These are phyloP conservation scores for Kodamaea nitidulidarum DNA, from an alignment of 805 yeast species.

Conservation along the genomic window DNA sequence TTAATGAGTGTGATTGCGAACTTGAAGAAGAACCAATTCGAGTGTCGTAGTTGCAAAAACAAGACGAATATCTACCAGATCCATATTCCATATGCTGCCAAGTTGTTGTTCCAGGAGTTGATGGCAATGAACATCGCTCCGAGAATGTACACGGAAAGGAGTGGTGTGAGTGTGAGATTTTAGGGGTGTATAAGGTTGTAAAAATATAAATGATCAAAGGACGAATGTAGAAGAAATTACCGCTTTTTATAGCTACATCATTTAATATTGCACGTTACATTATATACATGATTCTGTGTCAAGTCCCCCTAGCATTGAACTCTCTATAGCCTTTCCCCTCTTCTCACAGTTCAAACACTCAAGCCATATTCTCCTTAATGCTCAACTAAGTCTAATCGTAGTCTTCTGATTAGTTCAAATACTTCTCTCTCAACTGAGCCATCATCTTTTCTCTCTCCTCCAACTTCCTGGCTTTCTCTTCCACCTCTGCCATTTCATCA, in stretches of 20 bases:
- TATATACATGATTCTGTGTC: constrained; percentile 1
- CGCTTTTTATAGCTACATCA: too few relatives aligned
- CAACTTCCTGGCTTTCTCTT: constrained; percentile 39
- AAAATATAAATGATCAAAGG: constrained; percentile 6
- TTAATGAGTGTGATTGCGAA: constrained; percentile 97
- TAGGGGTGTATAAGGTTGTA: constrained; percentile 2
- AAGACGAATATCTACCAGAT: constrained; percentile 97
- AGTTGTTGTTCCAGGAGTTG: constrained; percentile 94
- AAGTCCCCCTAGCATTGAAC: too few relatives aligned
- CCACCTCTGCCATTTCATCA: constrained; percentile 60
- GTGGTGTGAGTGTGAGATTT: constrained; percentile 9
- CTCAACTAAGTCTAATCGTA: neutral
- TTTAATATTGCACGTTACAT: constrained; percentile 1
- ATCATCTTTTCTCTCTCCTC: constrained; percentile 29
- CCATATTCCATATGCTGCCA: constrained; percentile 98
- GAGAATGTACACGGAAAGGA: constrained; percentile 88
- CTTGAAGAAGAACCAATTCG: constrained; percentile 94
- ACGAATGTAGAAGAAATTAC: too few relatives aligned
- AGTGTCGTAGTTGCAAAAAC: constrained; percentile 97
- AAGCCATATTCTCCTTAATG: too few relatives aligned
- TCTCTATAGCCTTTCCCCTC: too few relatives aligned
- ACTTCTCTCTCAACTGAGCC: constrained; percentile 34
- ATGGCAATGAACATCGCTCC: constrained; percentile 99
- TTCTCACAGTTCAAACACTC: too few relatives aligned
- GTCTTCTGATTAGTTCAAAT: constrained; percentile 18